A percentile compares a stretch with the other conserved stretches of the same genome.
Evolutionary conservation across 2,329 filamentous ascomycete species (phyloP).

Genomic region (Penicillium sp.): DNA sequence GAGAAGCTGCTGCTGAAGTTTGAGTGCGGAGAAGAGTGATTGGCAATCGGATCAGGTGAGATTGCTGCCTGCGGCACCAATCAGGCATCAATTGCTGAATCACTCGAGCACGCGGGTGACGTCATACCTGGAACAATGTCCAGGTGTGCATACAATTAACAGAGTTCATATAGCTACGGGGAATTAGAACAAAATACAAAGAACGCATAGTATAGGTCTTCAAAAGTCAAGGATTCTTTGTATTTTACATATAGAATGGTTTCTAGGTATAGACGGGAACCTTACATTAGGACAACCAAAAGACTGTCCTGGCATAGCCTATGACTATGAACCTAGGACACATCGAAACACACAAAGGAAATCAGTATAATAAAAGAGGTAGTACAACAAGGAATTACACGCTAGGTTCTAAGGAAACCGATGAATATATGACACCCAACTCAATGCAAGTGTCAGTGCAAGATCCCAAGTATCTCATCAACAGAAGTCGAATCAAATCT

Average conservation of each 20-base stretch:
- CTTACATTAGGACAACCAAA: conserved; percentile 3
- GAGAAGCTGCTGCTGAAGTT: conserved; percentile 14
- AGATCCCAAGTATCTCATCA: conserved; percentile 2
- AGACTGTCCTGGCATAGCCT: conserved; percentile 10
- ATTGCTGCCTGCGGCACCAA: conserved; percentile 7
- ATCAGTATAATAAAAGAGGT: conserved; percentile 23
- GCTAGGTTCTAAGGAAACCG: conserved; percentile 27
- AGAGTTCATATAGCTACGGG: not conserved
- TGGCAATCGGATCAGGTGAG: conserved; percentile 23
- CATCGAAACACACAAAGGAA: conserved; percentile 27
- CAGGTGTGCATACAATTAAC: not conserved
- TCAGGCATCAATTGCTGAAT: conserved; percentile 17
- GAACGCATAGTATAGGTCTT: not conserved
- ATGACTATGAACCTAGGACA: conserved; percentile 17
- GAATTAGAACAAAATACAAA: not conserved
- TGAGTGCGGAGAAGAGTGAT: conserved; percentile 27
- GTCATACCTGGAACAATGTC: conserved; percentile 12
- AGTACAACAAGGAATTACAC: conserved; percentile 29
- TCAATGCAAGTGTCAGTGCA: conserved; percentile 11
- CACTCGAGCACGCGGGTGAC: conserved; percentile 9
- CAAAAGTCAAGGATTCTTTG: conserved; percentile 11
- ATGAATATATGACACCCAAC: conserved; percentile 26
- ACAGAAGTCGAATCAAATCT: conserved; percentile 2
- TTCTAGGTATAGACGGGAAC: conserved; percentile 29
- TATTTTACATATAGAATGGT: conserved; percentile 25